phyloP scores from a whole-genome alignment of 257 asterid genomes.

The Avicennia marina region DNA sequence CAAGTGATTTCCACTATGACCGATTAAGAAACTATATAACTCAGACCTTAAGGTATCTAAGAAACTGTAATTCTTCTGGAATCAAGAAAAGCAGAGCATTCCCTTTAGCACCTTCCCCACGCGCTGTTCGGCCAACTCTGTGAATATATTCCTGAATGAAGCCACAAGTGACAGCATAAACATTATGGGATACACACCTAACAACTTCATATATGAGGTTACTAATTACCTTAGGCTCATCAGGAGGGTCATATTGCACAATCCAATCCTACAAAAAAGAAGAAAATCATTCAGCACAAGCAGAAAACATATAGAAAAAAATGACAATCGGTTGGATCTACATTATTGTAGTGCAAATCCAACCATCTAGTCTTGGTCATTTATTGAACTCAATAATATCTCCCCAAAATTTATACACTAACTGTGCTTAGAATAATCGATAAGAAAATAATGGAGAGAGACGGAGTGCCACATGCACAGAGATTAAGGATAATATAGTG shows the following conservation, averaged over 20 bases:
- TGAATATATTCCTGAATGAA: conserved; percentile 81
- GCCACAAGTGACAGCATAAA: conserved; percentile 8
- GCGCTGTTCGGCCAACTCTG: conserved; percentile 96
- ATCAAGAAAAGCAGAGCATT: conserved; percentile 87
- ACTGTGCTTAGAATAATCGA: no score
- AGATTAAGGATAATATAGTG: no score
- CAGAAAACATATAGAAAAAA: background rate
- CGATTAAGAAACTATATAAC: conserved; percentile 12
- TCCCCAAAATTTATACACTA: no score
- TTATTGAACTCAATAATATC: no score
- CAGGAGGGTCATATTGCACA: conserved; percentile 96
- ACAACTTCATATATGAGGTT: background rate
- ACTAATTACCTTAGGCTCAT: conserved; percentile 80
- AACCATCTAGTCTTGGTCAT: no score
- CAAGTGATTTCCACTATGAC: background rate
- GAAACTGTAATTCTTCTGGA: conserved; percentile 85
- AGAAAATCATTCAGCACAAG: conserved; percentile 6
- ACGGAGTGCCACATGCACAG: no score
- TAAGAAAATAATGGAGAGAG: no score
- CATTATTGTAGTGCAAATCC: background rate
- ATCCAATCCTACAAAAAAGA: conserved; percentile 78
- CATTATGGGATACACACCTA: background rate
- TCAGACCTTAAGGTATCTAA: conserved; percentile 71
- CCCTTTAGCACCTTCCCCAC: conserved; percentile 98
- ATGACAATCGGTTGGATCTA: background rate